Base-by-base conservation (phyloP, 345 rosid genomes). In the Laguncularia racemosa region DNA sequence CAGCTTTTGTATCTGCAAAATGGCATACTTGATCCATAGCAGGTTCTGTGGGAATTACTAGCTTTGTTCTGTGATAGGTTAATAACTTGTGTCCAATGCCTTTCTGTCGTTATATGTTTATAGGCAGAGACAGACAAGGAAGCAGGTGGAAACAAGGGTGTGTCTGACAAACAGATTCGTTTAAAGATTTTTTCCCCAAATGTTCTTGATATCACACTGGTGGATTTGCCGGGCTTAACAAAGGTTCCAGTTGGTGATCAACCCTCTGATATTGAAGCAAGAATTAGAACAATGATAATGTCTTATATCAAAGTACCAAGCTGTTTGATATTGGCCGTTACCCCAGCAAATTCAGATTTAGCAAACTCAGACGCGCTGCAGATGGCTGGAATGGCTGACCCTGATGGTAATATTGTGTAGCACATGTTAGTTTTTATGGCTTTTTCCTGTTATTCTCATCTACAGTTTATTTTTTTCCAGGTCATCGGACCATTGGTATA, bases 221-320 rank as follows among this genome's bases (percentile, higher is more conserved):
- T 92, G 60, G 98, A 92, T 76, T 82, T 92, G 58, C 98, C 98
- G 55, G 98, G 98, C 53, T 84, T 89, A 62, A 92, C 95, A 13
- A 92, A 92, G 70, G 96, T 92, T 58, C 96, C 96, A 56, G 95
- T 92, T 21, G 98, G 98, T 50, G 96, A 89, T 71, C 98, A 92
- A 73, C 98, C 98, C 10, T 71, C 81, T 19, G 98, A 89, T 55
- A 92, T 92, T 45, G 98, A 92, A 81, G 88, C 95, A 16, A 88
- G 89, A 50, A 92, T 89, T 55, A 77, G 98, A 68, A 92, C 98
- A 2, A 92, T 92, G 98, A 92, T 92, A 55, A 78, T 89, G 93
- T 81, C 98, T 17, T 92, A 89, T 58, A 89, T 92, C 55, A 92
- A 92, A 75, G 78, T 77, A 50, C 86, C 81, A 38, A 86, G 83